Percentiles rank a stretch among this genome's conserved stretches.
phyloP scores from a whole-genome alignment of 2,329 filamentous ascomycete species.

The Xenosphaeropsis pyriputrescens region DNA sequence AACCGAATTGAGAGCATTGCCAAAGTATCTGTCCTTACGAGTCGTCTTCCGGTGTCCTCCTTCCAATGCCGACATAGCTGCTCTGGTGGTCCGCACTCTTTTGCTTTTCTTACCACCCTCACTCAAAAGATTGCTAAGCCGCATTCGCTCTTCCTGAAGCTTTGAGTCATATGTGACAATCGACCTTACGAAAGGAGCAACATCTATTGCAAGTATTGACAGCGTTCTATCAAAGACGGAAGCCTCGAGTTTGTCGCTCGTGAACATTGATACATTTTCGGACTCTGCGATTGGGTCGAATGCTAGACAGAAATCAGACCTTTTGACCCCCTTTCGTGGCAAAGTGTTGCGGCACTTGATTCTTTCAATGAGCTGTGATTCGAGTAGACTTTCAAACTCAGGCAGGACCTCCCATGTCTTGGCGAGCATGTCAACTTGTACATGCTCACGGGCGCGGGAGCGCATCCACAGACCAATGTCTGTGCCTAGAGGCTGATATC shows the following conservation, averaged over 20 bases:
- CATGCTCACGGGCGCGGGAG: conserved; percentile 11
- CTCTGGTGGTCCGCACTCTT: conserved; percentile 55
- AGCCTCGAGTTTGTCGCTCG: conserved; percentile 36
- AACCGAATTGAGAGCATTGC: conserved; percentile 39
- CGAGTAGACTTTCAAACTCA: conserved; percentile 9
- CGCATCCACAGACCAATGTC: conserved; percentile 15
- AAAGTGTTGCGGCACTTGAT: conserved; percentile 6
- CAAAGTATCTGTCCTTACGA: conserved; percentile 60
- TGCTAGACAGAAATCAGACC: conserved; percentile 39
- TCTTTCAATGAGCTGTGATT: conserved; percentile 9
- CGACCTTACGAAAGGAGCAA: conserved; percentile 79
- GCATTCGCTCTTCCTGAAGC: conserved; percentile 52
- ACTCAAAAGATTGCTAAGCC: conserved; percentile 45
- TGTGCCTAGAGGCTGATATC: conserved; percentile 6
- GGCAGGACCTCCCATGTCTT: conserved; percentile 9
- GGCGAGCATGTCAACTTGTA: conserved; percentile 10
- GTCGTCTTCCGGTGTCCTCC: conserved; percentile 54
- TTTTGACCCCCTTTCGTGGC: conserved; percentile 19
- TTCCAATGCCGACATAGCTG: conserved; percentile 64
- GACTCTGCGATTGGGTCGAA: conserved; percentile 44
- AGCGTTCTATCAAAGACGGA: conserved; percentile 67
- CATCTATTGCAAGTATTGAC: conserved; percentile 51
- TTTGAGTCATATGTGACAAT: conserved; percentile 67
- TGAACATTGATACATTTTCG: conserved; percentile 23
- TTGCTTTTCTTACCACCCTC: conserved; percentile 40